Evolutionary conservation across 345 rosid species (phyloP), one percentile per base, ranked within the genome.

Genomic region (Brassica incana): DNA sequence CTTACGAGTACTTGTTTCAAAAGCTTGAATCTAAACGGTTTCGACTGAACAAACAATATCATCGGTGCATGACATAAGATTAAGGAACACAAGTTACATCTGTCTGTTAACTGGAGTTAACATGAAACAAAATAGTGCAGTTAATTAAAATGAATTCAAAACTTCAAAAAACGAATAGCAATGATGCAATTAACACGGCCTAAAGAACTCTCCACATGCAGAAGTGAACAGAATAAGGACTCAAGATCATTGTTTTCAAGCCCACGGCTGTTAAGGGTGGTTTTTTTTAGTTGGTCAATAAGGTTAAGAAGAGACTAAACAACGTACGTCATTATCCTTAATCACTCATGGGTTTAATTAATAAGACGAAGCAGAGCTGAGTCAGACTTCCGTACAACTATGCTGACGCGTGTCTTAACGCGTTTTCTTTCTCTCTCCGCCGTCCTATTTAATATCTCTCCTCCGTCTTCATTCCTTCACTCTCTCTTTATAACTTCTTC

Each of bases 391-490:
- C 85, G 85, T 82, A 82, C 85, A 67, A 74, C 6, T 2, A 0
- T 50, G 77, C 61, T 78, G 82, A 82, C 85, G 62, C 85, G 85
- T 82, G 85, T 82, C 77, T 38, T 20, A 43, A 82, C 85, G 85
- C 84, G 81, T 27, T 81, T 81, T 81, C 27, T 30, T 82, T 81
- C 27, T 56, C 73, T 14, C 65, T 45, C 43, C 79, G 63, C 75
- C 84, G 68, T 69, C 72, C 78, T 82, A 81, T 81, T 81, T 81
- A 81, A 59, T 4, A 59, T 45, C 69, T 69, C 74, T 67, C 35
- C 8, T 43, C 62, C 54, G 18, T 16, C n/a, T 5, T 65, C 77
- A 38, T 73, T n/a, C 65, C 29, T 52, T 72, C 79, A 29, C 74
- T 73, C 63, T 52, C 58, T 48, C 12, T 40, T 12, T 40, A 40